phyloP scores from a whole-genome alignment of 2,329 filamentous ascomycete genomes.

The Colletotrichum abscissum region DNA sequence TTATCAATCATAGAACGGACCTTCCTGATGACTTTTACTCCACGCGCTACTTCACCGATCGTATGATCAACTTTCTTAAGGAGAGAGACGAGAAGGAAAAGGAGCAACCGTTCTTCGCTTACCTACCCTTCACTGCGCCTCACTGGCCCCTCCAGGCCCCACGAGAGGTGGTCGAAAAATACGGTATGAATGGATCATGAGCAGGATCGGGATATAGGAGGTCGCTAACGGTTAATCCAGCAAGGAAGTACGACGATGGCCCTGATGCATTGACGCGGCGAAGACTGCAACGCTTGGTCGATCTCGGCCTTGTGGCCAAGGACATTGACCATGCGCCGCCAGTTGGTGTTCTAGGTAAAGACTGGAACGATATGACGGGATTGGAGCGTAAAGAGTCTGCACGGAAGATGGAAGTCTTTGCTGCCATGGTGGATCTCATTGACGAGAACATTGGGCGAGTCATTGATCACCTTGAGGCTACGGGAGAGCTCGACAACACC shows the following conservation, averaged over 20 bases:
- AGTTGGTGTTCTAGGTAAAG: not conserved
- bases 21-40: slow-evolving; percentile 58
- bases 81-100: slow-evolving; percentile 51
- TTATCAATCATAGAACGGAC: slow-evolving; percentile 47
- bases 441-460: slow-evolving; percentile 64
- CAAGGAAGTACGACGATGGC: slow-evolving; percentile 42
- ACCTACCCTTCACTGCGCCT: slow-evolving; percentile 62
- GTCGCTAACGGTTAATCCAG: not conserved
- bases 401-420: slow-evolving; percentile 58
- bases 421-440: slow-evolving; percentile 68
- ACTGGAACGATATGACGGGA: slow-evolving; percentile 16
- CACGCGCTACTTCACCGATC: slow-evolving; percentile 54
- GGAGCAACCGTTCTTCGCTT: slow-evolving; percentile 58
- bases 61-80: slow-evolving; percentile 52
- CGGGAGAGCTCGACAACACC: slow-evolving; percentile 63
- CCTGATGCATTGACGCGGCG: slow-evolving; percentile 57
- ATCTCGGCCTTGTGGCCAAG: slow-evolving; percentile 51
- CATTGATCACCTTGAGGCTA: slow-evolving; percentile 60
- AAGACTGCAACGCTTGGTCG: slow-evolving; percentile 56
- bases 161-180: slow-evolving; percentile 29
- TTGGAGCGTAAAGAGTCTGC: slow-evolving; percentile 39
- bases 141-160: slow-evolving; percentile 66
- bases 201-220: not conserved
- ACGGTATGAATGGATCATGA: not conserved
- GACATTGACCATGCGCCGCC: slow-evolving; percentile 38